A percentile compares a stretch with the other conserved stretches of the same genome.
phyloP scores from a whole-genome alignment of 1,284 basidiomycete genomes.

The Microbotryomycetes sp. region DNA sequence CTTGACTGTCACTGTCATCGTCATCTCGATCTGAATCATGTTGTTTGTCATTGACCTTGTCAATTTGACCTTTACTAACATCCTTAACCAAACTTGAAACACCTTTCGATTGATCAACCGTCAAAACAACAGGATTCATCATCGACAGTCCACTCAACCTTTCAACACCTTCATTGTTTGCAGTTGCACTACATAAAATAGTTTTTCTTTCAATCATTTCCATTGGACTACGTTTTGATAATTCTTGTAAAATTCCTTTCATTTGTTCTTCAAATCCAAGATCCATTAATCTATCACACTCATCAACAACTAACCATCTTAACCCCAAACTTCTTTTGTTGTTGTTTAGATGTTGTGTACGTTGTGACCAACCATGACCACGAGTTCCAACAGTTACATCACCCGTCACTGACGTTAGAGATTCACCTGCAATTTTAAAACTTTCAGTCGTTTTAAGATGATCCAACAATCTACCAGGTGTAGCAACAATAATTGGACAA shows the following conservation, averaged over 20 bases:
- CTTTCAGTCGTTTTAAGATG: slow-evolving; percentile 67
- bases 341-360: neutral
- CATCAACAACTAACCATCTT: slow-evolving; percentile 92
- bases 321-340: slow-evolving; percentile 31
- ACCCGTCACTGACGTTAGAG: slow-evolving; percentile 2
- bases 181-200: slow-evolving; percentile 92
- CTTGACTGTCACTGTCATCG: slow-evolving; percentile 13
- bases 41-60: slow-evolving; percentile 2
- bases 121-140: slow-evolving; percentile 56
- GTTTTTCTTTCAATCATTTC: slow-evolving; percentile 52
- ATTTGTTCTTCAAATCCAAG: slow-evolving; percentile 48
- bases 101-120: slow-evolving; percentile 44
- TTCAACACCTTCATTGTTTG: slow-evolving; percentile 90
- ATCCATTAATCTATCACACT: slow-evolving; percentile 84
- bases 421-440: slow-evolving; percentile 38
- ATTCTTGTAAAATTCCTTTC: slow-evolving; percentile 71
- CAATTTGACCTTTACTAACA: neutral
- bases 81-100: slow-evolving; percentile 1
- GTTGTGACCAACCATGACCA: neutral
- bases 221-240: slow-evolving; percentile 50
- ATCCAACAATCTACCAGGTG: slow-evolving; percentile 63
- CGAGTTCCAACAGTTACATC: neutral
- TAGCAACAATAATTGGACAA: slow-evolving; percentile 63
- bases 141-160: slow-evolving; percentile 80
- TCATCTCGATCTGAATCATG: neutral